These are phyloP conservation scores for Aspergillus sp. DNA, from an alignment of 2,329 filamentous ascomycete species.

Conservation along the genomic window DNA sequence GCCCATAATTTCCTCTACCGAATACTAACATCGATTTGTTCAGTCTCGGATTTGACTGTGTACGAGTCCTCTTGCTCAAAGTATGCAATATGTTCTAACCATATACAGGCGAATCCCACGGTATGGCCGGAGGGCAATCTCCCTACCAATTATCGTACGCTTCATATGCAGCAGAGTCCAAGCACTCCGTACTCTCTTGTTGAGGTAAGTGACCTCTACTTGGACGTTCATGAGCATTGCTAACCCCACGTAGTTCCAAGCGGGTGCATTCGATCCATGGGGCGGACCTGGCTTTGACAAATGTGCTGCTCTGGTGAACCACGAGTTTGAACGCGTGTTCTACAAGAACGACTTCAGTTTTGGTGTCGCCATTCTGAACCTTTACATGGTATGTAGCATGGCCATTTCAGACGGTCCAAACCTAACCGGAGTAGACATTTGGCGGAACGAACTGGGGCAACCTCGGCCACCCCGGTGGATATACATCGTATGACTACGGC, in stretches of 20 bases:
- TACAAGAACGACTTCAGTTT: slow-evolving; percentile 73
- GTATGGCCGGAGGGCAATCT: slow-evolving; percentile 58
- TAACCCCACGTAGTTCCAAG: slow-evolving; percentile 57
- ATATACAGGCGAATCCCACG: slow-evolving; percentile 50
- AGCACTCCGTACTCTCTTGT: slow-evolving; percentile 63
- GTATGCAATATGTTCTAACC: slow-evolving; percentile 8
- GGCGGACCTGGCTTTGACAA: slow-evolving; percentile 67
- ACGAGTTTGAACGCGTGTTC: slow-evolving; percentile 75
- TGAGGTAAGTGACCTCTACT: slow-evolving; percentile 41
- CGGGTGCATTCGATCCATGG: slow-evolving; percentile 70
- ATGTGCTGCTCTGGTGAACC: slow-evolving; percentile 64
- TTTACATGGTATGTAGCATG: slow-evolving; percentile 64
- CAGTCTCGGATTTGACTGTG: slow-evolving; percentile 41
- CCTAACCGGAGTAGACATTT: slow-evolving; percentile 48
- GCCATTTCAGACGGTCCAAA: neutral
- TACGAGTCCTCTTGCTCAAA: slow-evolving; percentile 12
- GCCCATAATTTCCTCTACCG: neutral
- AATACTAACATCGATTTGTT: slow-evolving; percentile 2
- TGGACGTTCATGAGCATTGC: neutral
- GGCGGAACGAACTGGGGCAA: slow-evolving; percentile 87
- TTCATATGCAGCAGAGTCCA: slow-evolving; percentile 61
- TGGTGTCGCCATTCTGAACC: slow-evolving; percentile 64
- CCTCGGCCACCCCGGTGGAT: slow-evolving; percentile 65
- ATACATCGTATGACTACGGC: slow-evolving; percentile 62
- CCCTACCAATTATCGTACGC: slow-evolving; percentile 54